These are phyloP conservation scores for Penicillium sumatraense DNA, from an alignment of 2,329 filamentous ascomycete genomes.

Conservation along the genomic window DNA sequence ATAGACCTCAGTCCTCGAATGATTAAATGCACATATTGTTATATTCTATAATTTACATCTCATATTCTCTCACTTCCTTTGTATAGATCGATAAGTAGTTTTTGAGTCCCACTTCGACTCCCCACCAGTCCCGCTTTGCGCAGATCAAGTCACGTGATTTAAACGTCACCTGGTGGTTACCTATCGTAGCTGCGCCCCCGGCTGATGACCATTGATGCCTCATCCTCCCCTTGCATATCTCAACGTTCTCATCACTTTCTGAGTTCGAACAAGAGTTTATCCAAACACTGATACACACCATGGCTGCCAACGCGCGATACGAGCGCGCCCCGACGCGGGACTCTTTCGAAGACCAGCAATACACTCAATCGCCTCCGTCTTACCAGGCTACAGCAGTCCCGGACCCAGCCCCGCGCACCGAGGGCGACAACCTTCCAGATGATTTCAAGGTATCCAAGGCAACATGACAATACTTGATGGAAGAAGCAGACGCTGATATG, in stretches of 20 bases:
- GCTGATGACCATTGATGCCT: not conserved
- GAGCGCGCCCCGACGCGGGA: conserved; percentile 82
- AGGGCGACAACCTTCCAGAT: conserved; percentile 90
- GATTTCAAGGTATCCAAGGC: conserved; percentile 82
- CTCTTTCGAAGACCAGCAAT: conserved; percentile 73
- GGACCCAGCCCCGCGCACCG: conserved; percentile 66
- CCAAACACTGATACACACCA: conserved; percentile 40
- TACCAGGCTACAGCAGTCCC: conserved; percentile 65
- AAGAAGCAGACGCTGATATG: conserved; percentile 15
- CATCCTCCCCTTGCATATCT: conserved; percentile 6
- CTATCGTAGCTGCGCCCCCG: conserved; percentile 8
- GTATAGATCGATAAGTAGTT: too few species aligned
- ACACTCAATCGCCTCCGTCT: conserved; percentile 79
- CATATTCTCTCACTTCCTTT: too few species aligned
- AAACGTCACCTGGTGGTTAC: conserved; percentile 27
- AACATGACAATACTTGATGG: not conserved
- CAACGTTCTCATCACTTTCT: conserved; percentile 2
- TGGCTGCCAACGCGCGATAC: conserved; percentile 82
- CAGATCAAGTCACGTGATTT: conserved; percentile 17
- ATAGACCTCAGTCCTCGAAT: not conserved
- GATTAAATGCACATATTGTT: conserved; percentile 13
- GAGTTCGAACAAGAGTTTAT: not conserved
- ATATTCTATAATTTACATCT: not conserved
- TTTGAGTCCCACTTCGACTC: not conserved
- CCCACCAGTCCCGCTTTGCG: conserved; percentile 1